Evolutionary conservation across 768 basidiomycete species (phyloP).

Genomic region (Russula abietina): DNA sequence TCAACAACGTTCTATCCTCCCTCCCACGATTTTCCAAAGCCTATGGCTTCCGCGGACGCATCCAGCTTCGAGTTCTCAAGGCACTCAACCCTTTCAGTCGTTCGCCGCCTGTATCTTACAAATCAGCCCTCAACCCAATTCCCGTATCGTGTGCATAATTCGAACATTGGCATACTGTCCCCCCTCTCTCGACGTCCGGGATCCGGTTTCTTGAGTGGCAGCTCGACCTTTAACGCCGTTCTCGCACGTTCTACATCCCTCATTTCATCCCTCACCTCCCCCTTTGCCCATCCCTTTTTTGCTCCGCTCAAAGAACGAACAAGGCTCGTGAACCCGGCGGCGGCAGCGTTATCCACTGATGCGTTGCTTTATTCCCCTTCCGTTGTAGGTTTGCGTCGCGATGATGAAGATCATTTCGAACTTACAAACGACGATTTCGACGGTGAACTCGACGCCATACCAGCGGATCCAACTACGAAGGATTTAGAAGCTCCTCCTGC

Average conservation of each 20-base stretch:
- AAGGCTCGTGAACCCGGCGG: background rate
- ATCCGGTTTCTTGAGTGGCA: conserved; percentile 14
- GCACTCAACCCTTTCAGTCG: conserved; percentile 16
- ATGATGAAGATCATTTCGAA: conserved; percentile 21
- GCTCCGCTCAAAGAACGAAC: conserved; percentile 3
- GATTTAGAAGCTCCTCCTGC: conserved; percentile 22
- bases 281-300: conserved; percentile 13
- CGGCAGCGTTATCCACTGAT: conserved; percentile 2
- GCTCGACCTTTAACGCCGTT: conserved; percentile 13
- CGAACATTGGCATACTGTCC: conserved; percentile 19
- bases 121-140: background rate
- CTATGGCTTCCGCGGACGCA: background rate
- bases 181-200: conserved; percentile 18
- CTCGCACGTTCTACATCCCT: conserved; percentile 22
- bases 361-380: conserved; percentile 23
- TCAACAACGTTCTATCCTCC: conserved; percentile 16
- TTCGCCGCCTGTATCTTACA: conserved; percentile 18
- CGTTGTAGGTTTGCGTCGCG: conserved; percentile 24
- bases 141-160: conserved; percentile 3
- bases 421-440: conserved; percentile 17
- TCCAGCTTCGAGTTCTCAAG: conserved; percentile 21
- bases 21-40: conserved; percentile 1
- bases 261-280: conserved; percentile 17
- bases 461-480: conserved; percentile 24
- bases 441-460: conserved; percentile 23